Evolutionary conservation across 2,329 filamentous ascomycete genomes (phyloP), one percentile per base, ranked within the genome.

Genomic region (Epichloe hybrida): DNA sequence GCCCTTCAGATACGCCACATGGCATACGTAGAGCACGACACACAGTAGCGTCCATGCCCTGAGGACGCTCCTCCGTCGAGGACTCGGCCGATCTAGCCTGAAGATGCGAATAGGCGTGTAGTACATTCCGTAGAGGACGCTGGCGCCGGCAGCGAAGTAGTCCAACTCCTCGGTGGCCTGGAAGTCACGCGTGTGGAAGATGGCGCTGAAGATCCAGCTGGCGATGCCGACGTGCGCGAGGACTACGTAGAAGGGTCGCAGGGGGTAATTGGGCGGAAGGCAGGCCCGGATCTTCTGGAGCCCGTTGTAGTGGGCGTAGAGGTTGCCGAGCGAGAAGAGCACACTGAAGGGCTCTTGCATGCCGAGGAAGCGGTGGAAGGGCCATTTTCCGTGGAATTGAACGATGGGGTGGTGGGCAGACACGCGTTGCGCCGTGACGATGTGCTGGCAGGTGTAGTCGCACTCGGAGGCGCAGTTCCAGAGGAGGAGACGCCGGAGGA

Each of bases 341-440:
- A 97, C 91, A 48, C 84, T 89, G 66, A 90, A 88, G 53, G 91
- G 89, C 71, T 98, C 93, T 71, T 98, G 93, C 73, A 95, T 85
- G 66, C 93, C 93, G 50, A 94, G 69, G 62, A 96, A 77, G 57
- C 93, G 86, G 66, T 83, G 75, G 71, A 98, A 98, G 39, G 93
- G 93, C 93, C 93, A 98, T 77, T 98, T 98, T 35, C 93, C 93
- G 72, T 98, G 89, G 74, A 90, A 98, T 70, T 98, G 93, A 51
- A 91, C 83, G 47, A 96, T 69, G 11, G 82, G 77, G 34, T 80
- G 78, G 53, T 80, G 77, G 55, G 77, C 72, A 27, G 78, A 72
- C 57, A 89, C 69, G 56, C 91, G 88, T 52, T 71, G 70, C 59
- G 79, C 69, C 51, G 93, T 97, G 53, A 94, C 76, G 65, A 95